phyloP scores from a whole-genome alignment of 805 yeast species.

The Cyberlindnera petersonii region DNA sequence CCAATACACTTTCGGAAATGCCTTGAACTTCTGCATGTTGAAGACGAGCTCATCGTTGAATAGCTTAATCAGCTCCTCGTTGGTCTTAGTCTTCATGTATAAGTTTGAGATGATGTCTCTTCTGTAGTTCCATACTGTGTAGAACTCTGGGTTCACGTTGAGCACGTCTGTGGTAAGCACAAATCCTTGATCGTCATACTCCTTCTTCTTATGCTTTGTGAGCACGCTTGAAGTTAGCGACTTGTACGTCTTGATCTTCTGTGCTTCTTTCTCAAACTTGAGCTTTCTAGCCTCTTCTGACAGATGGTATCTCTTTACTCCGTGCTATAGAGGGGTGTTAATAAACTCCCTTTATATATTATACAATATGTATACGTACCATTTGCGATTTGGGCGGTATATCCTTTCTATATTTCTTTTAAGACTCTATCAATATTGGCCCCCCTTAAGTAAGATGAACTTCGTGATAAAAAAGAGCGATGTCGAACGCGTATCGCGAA shows the following conservation, averaged over 20 bases:
- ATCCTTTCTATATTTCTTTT: too few relatives aligned
- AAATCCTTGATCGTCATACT: constrained; percentile 39
- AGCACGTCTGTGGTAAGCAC: constrained; percentile 55
- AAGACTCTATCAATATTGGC: too few relatives aligned
- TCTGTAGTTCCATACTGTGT: constrained; percentile 86
- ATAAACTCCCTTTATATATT: neutral
- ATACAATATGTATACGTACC: neutral
- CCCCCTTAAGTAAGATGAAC: too few relatives aligned
- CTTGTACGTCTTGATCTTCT: constrained; percentile 55
- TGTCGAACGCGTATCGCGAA: too few relatives aligned
- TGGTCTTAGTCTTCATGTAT: constrained; percentile 14
- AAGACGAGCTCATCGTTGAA: constrained; percentile 59
- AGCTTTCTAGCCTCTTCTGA: constrained; percentile 50
- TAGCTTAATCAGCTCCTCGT: constrained; percentile 27
- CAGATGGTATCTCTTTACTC: constrained; percentile 57
- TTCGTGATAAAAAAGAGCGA: too few relatives aligned
- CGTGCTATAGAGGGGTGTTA: constrained; percentile 47
- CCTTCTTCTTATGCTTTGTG: constrained; percentile 27
- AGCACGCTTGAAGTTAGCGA: constrained; percentile 43
- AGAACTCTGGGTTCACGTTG: constrained; percentile 75
- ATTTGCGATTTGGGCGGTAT: too few relatives aligned
- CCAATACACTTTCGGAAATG: constrained; percentile 91
- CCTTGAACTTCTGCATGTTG: constrained; percentile 52
- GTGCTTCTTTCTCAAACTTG: constrained; percentile 55
- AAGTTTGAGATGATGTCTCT: constrained; percentile 54